These are phyloP conservation scores for Mrakia blollopis DNA, from an alignment of 768 basidiomycete genomes.

Conservation along the genomic window DNA sequence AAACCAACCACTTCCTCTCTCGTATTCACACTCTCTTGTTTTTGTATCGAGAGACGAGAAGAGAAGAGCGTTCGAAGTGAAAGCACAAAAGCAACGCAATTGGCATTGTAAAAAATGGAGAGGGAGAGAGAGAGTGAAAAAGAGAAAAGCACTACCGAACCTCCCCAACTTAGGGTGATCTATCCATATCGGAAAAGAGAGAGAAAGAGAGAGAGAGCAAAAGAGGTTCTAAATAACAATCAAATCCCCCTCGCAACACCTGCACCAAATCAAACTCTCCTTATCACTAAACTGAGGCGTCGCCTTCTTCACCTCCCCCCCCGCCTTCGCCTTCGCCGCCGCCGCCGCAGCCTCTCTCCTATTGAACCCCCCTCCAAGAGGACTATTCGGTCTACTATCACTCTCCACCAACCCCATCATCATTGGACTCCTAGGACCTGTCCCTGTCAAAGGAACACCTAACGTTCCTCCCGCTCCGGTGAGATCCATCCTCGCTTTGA, in stretches of 20 bases:
- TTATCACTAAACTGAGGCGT: conserved; percentile 9
- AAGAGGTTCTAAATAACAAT: background rate
- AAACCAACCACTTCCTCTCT: too few species aligned
- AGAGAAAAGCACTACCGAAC: too few species aligned
- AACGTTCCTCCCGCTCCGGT: background rate
- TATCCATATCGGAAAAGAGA: too few species aligned
- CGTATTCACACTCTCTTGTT: too few species aligned
- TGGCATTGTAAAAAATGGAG: too few species aligned
- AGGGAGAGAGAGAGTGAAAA: too few species aligned
- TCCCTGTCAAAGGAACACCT: conserved; percentile 37
- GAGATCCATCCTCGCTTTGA: conserved; percentile 64
- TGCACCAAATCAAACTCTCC: conserved; percentile 7
- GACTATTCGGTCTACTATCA: background rate
- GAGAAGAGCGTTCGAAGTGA: too few species aligned
- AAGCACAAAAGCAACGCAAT: too few species aligned
- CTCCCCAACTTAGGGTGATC: too few species aligned
- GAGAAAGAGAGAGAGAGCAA: too few species aligned
- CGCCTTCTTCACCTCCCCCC: conserved; percentile 9
- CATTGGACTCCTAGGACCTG: background rate
- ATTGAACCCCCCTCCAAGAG: background rate
- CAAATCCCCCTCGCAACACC: conserved; percentile 26
- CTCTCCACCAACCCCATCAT: conserved; percentile 1
- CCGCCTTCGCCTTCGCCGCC: background rate
- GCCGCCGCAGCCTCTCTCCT: background rate
- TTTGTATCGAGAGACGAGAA: too few species aligned